These are phyloP conservation scores for Sergeia podlipaevii DNA, from an alignment of 208 protist genomes.

Conservation along the genomic window DNA sequence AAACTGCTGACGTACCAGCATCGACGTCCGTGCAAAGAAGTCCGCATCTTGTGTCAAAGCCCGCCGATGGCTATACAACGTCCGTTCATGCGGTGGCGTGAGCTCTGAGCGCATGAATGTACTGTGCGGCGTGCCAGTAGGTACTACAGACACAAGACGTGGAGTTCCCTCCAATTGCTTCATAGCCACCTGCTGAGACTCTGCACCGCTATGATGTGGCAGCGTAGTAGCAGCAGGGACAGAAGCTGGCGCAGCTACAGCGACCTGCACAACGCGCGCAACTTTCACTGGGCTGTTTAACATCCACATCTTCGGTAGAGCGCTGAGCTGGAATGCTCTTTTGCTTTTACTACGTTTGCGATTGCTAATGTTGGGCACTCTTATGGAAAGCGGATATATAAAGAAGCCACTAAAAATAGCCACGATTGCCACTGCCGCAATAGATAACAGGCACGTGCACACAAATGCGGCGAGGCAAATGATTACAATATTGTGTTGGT, in stretches of 20 bases:
- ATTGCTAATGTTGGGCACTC: slow-evolving; percentile 19
- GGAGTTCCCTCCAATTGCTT: neutral
- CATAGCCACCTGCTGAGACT: neutral
- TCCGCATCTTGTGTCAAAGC: no score
- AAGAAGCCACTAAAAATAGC: slow-evolving; percentile 30
- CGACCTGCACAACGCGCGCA: slow-evolving; percentile 27
- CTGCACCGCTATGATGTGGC: no score
- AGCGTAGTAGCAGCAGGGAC: neutral
- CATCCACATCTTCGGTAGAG: slow-evolving; percentile 12
- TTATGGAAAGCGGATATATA: slow-evolving; percentile 43
- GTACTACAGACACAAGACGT: neutral
- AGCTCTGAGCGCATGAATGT: no score
- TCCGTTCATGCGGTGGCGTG: no score
- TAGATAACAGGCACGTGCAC: slow-evolving; percentile 32
- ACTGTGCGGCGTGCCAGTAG: no score
- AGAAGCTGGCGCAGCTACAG: neutral
- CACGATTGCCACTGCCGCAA: slow-evolving; percentile 38
- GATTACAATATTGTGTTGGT: slow-evolving; percentile 22
- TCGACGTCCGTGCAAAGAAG: no score
- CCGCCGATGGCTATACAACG: no score
- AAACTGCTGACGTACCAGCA: no score
- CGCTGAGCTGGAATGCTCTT: neutral
- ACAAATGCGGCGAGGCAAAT: slow-evolving; percentile 15
- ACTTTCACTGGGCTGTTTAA: slow-evolving; percentile 31
- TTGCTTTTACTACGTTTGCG: slow-evolving; percentile 16